Evolutionary conservation across 1,284 basidiomycete species (phyloP), one percentile per base, ranked within the genome.

Genomic region (Apiotrichum mycotoxinovorans): DNA sequence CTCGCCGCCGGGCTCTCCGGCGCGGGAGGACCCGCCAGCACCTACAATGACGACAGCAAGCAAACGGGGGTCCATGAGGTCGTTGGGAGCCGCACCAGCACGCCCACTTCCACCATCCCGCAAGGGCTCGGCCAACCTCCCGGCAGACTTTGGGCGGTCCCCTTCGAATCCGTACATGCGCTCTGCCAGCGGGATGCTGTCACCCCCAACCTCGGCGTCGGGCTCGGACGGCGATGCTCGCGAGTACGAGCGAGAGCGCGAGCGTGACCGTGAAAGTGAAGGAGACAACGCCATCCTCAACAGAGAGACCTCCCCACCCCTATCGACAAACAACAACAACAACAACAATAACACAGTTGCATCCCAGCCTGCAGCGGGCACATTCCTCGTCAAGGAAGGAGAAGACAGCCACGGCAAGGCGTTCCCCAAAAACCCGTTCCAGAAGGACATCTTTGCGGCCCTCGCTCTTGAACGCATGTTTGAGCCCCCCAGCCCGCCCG

Each of bases 381-480:
- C 91, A 4, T 89, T 91, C 69, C 74, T 92, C 44, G 82, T 94
- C 40, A 85, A 87, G 60, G 85, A 90, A 58, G 87, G 88, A 77
- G 66, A 86, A 82, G 79, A 88, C 84, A 68, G 79, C 48, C 57
- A 70, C 45, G 76, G 72, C 37, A 62, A 63, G 52, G 68, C 66
- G 56, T 63, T 74, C 45, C 69, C 71, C 18, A 64, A 65, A 44
- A 73, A 72, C 52, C 67, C 69, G 4, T 66, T 71, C 40, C 64
- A 59, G 43, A 91, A 88, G 75, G 85, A 89, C 71, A 85, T 94
- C 68, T 94, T 94, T 76, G 88, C 85, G 52, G 89, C 89, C 0
- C 74, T 91, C 54, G 85, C 87, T 5, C 80, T 94, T 12, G 91
- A 94, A 75, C 82, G 82, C 52, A 90, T 94, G 88, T 94, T 94